Percentiles rank a stretch among this genome's conserved stretches.
Conservation (phyloP, 1,139 yeast species). For the Yamadazyma conglobata region DNA sequence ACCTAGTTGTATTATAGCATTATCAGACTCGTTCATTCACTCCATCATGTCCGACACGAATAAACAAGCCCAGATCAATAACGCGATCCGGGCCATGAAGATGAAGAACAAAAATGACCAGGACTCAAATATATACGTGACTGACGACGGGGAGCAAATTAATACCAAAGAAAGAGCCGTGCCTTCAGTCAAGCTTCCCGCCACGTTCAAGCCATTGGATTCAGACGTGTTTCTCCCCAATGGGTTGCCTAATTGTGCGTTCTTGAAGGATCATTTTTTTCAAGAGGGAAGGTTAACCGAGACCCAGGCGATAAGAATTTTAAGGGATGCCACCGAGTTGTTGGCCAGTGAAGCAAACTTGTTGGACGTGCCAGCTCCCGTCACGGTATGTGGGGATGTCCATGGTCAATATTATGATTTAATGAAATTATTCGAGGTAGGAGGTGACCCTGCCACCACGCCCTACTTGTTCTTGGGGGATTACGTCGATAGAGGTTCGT, state of each 20-base stretch:
- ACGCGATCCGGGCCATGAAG: conserved; percentile 73
- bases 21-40: too few relatives aligned
- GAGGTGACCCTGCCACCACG: conserved; percentile 80
- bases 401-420: conserved; percentile 95
- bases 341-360: conserved; percentile 74
- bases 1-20: too few relatives aligned
- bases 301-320: conserved; percentile 67
- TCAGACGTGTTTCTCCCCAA: conserved; percentile 58
- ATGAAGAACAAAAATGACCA: conserved; percentile 21
- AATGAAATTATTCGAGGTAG: conserved; percentile 88
- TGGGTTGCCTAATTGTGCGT: conserved; percentile 72
- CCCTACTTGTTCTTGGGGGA: conserved; percentile 88
- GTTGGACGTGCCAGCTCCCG: conserved; percentile 83
- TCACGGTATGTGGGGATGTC: conserved; percentile 93
- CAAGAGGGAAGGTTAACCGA: conserved; percentile 78
- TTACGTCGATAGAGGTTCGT: conserved; percentile 93
- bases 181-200: conserved; percentile 65
- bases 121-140: conserved; percentile 55
- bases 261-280: conserved; percentile 69
- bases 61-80: conserved; percentile 50
- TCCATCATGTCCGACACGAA: conserved; percentile 9
- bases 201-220: conserved; percentile 61
- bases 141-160: conserved; percentile 66
- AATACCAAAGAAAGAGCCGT: conserved; percentile 72
- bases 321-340: conserved; percentile 65